Base-by-base conservation (phyloP, 129 eudicot species). In the Pseudognaphalium luteoalbum region DNA sequence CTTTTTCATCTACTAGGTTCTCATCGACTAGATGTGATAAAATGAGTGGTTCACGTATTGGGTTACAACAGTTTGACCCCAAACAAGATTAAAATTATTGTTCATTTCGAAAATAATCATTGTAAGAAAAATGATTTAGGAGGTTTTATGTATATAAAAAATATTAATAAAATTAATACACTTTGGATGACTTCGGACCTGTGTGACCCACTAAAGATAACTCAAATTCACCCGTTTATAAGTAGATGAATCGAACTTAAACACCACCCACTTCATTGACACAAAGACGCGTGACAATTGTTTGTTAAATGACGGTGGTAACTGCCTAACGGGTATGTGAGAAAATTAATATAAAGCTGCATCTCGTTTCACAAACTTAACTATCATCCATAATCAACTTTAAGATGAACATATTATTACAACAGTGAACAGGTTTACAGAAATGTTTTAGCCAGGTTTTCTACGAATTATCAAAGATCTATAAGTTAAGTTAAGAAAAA, bases 1-100 rank as follows among this genome's bases (percentile, higher is more conserved):
- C 32, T 75, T 70, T 28, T 7, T 30, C 51, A 41, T 83, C 68
- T 34, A 47, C 70, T 67, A 57, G 22, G 33, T 68, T 66, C 25
- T 65, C 80, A 22, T 12, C 32, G 22, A 75, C 1, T 52, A 71
- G 75, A 51, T 41, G 74, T 71, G 56, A 51, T 21, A 3, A 58
- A 34, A 73, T 21, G 68, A 6, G 29, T 16, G 4, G 56, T 14
- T 72, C 30, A 21, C 25, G 4, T 20, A 59, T 34, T 8, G 28
- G 74, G 74, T 70, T 42, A 70, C 30, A 70, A 68, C 19, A 68
- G 33, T 9, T 41, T 11, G 54, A 47, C 54, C 54, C 54, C 17
- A 47, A 47, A 47, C 17, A 47, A 12, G 6, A 47, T 15, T 4
- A 47, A 17, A 14, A 4, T 12, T 47, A 14, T 10, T 47, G 54